Conservation (phyloP, 495 filamentous ascomycete genomes). For the Neurospora tetraspora region DNA sequence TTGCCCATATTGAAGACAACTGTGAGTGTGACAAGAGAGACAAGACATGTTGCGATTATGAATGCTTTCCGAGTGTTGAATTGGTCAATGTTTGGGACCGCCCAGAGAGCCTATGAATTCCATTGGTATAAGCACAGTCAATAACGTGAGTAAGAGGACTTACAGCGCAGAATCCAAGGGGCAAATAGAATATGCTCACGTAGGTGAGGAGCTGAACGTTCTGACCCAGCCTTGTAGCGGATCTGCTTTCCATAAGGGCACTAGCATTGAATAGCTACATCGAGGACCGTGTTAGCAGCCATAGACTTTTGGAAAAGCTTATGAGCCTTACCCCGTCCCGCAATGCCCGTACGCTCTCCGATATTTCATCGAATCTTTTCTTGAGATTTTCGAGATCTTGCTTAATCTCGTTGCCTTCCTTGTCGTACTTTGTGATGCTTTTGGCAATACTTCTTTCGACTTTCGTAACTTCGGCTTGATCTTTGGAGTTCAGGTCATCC, state of each 20-base stretch:
- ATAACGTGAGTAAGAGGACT: background rate
- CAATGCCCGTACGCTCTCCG: background rate
- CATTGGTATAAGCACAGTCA: background rate
- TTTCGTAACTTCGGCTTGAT: background rate
- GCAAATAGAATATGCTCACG: conserved; percentile 29
- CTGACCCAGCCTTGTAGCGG: conserved; percentile 22
- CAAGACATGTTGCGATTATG: background rate
- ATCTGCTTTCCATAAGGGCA: conserved; percentile 25
- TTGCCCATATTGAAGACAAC: background rate
- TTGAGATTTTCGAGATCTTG: background rate
- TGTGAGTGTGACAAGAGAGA: background rate
- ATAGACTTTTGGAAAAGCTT: fast-evolving
- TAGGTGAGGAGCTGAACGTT: conserved; percentile 28
- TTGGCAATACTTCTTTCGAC: background rate
- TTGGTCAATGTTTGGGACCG: background rate
- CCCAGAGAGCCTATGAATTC: background rate
- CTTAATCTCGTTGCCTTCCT: background rate
- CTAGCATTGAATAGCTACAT: conserved; percentile 11
- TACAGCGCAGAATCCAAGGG: conserved; percentile 21
- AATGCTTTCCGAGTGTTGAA: background rate
- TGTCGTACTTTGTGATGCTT: background rate
- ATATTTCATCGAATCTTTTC: background rate
- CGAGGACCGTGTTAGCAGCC: background rate
- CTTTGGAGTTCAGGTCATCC: background rate
- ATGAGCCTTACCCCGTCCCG: background rate